Conservation (phyloP, 768 basidiomycete species). For the Russula sp. region DNA sequence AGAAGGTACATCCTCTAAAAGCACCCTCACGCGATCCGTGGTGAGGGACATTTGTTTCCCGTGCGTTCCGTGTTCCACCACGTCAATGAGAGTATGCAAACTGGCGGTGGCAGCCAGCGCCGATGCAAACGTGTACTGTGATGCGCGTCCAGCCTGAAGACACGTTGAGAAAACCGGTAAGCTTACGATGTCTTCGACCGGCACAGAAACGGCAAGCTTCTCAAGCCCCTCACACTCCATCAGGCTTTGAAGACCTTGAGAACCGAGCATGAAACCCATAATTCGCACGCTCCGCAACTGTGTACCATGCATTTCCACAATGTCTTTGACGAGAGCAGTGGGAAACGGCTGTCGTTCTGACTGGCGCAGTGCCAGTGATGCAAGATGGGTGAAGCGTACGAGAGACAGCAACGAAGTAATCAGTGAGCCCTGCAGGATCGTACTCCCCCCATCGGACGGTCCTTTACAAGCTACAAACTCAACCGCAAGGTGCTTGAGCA, state of each 20-base stretch:
- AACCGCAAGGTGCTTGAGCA: constrained; percentile 45
- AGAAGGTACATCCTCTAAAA: constrained; percentile 16
- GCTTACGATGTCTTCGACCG: constrained; percentile 16
- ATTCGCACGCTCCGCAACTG: constrained; percentile 15
- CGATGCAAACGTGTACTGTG: constrained; percentile 12
- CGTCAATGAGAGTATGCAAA: constrained; percentile 18
- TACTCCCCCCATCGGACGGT: constrained; percentile 14
- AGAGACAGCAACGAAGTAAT: constrained; percentile 10
- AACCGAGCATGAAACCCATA: constrained; percentile 5
- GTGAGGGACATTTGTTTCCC: constrained; percentile 16
- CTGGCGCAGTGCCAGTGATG: constrained; percentile 18
- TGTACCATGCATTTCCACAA: constrained; percentile 16
- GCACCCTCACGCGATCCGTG: constrained; percentile 15
- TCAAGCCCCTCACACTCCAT: constrained; percentile 17
- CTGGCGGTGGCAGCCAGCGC: constrained; percentile 8
- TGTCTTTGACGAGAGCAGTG: constrained; percentile 8
- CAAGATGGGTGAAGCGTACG: constrained; percentile 17
- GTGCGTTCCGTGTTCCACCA: constrained; percentile 9
- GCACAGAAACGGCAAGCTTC: constrained; percentile 18
- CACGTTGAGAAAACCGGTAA: constrained; percentile 1
- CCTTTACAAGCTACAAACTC: constrained; percentile 37
- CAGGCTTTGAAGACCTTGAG: constrained; percentile 10
- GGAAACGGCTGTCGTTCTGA: constrained; percentile 10
- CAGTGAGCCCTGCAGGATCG: constrained; percentile 3
- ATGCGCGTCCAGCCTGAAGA: background rate